Evolutionary conservation across 176 grass and related monocot species (phyloP), one percentile per base, ranked within the genome.

Genomic region (Otatea glauca): DNA sequence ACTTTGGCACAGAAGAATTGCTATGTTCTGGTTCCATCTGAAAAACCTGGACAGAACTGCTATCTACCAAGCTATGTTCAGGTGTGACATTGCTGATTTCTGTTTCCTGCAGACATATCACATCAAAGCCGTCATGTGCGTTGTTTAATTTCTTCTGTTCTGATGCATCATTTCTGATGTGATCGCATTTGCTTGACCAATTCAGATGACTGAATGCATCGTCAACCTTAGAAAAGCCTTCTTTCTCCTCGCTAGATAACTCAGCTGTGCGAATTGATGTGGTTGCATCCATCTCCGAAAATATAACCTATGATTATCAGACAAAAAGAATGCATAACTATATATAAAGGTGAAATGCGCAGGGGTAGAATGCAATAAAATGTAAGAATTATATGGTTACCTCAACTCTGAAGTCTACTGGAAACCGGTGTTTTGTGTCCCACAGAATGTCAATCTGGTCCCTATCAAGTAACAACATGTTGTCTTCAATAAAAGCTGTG

Each of bases 361-460:
- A 61, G 3, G 1, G 24, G 39, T 39, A 58, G 41, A 18, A 79
- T 47, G 39, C 16, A 45, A 41, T 29, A 78, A 72, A 24, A 60
- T 78, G 65, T 25, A 62, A 25, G 62, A 68, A 64, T 42, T 66
- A 63, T 37, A 6, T 83, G 78, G 72, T 67, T 77, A 98, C 96
- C 96, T 98, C 96, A 75, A 89, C 89, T 89, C 86, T 96, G 81
- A 99, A 99, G 65, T 99, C 96, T 21, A 47, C 87, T 37, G 96
- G 86, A 90, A 99, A 96, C n/a, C 79, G 82, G 68, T 88, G 85
- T 84, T 93, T 86, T 29, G 93, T 88, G 79, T 96, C 92, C 96
- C 96, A 99, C 43, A 86, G 83, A 84, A 99, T 88, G 78, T 99
- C 96, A 86, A 99, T 86, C 73, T 99, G 86, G 76, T 94, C 78